phyloP scores from a whole-genome alignment of 192 early-diverging fungal genomes.

The Dissophora ornata region DNA sequence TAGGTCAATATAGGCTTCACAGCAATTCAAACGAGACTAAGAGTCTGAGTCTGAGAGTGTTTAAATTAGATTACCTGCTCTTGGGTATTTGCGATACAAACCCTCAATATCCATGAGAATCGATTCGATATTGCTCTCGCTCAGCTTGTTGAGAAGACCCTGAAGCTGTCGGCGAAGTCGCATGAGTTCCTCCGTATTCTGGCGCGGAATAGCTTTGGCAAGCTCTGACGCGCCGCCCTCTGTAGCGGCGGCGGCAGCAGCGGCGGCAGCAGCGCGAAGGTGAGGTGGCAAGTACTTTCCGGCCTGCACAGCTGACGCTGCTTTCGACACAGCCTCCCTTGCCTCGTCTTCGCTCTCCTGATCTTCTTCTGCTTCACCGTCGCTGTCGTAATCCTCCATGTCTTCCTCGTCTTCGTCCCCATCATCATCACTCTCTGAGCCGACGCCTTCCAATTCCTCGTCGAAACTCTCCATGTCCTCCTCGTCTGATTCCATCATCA shows the following conservation, averaged over 20 bases:
- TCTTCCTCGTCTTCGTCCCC: background rate
- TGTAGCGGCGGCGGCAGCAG: constrained; percentile 37
- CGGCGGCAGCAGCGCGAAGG: constrained; percentile 70
- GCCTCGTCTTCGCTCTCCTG: constrained; percentile 44
- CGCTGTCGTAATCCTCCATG: background rate
- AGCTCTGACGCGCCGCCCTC: constrained; percentile 34
- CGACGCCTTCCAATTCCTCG: constrained; percentile 35
- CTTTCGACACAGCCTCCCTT: constrained; percentile 6
- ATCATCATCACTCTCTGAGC: constrained; percentile 9
- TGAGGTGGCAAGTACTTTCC: constrained; percentile 92
- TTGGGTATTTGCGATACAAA: constrained; percentile 74
- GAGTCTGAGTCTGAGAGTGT: too few species aligned
- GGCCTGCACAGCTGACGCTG: background rate
- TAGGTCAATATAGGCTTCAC: too few species aligned
- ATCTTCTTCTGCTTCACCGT: constrained; percentile 15
- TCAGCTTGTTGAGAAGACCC: constrained; percentile 91
- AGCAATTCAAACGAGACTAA: too few species aligned
- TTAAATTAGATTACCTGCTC: constrained; percentile 64
- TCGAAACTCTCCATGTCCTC: constrained; percentile 47
- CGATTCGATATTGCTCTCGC: constrained; percentile 91
- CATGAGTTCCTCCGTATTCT: constrained; percentile 75
- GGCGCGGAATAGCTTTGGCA: constrained; percentile 43
- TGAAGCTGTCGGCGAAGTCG: constrained; percentile 85
- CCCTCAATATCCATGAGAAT: constrained; percentile 87
- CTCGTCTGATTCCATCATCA: constrained; percentile 6